Base-by-base conservation (phyloP, 768 basidiomycete genomes). In the Atractiella rhizophila region DNA sequence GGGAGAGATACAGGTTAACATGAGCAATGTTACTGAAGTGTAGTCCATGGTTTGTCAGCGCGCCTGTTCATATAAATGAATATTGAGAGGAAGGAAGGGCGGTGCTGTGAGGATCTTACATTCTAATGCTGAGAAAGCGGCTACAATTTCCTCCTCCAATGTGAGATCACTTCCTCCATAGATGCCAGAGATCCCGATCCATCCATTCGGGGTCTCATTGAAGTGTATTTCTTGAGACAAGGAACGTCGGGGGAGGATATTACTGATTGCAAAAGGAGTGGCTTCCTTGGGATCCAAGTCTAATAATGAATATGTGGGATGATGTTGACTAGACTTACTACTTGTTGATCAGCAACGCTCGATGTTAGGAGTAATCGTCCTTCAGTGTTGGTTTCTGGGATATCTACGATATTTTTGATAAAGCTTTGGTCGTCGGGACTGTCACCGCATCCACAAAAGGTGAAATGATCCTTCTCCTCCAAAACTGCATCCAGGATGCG, bases 1-100 rank as follows among this genome's bases (percentile, higher is more conserved):
- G 32, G 6, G 60, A 54, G 33, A 98, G 64, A 45, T 76, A 70
- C 21, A 94, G 64, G 43, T 77, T 86, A 56, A 94, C 73, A 54
- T 76, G 75, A 8, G 71, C 59, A 46, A 75, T 68, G 43, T 75
- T 63, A 1, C 69, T 63, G 15, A 78, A 57, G 6, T 63, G 55
- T 33, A 79, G 60, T 8, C 60, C 54, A 46, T 69, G 55, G 35
- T 60, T 44, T 9, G 54, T 53, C 15, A 85, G 66, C n/a, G 62
- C 55, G 16, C 63, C 78, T 81, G 48, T 9, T 43, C 28, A n/a
- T 37, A 23, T 31, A 21, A 19, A 37, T 12, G 26, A 15, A 6
- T 18, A n/a, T 28, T 13, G 28, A 16, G n/a, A 13, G 28, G 35
- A 13, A 28, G 8, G 11, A n/a, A 8, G 28, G 24, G 27, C 4